Conservation (phyloP, 805 yeast genomes). For the Barnettozyma sp. region DNA sequence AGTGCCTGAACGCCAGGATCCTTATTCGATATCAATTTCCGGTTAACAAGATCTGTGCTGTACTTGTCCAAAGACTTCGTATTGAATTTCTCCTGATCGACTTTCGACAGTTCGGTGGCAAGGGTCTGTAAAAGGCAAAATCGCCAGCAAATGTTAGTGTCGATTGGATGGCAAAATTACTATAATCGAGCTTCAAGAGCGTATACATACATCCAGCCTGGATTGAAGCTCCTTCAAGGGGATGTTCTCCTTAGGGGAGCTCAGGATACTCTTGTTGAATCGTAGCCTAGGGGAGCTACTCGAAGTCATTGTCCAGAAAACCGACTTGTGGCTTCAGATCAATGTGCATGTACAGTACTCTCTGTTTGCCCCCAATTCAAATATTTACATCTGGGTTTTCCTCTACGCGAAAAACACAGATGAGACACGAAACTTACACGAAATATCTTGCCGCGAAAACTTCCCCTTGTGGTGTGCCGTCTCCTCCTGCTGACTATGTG, state of each 20-base stretch:
- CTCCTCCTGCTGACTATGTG: no score
- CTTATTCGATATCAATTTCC: slow-evolving; percentile 51
- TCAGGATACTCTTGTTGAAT: slow-evolving; percentile 43
- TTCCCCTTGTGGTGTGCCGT: no score
- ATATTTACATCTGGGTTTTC: no score
- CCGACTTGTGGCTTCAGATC: no score
- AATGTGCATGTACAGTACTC: no score
- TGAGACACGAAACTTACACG: no score
- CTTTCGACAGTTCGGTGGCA: slow-evolving; percentile 53
- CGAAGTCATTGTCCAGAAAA: slow-evolving; percentile 19
- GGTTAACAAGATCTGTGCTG: slow-evolving; percentile 46
- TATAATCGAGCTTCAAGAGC: no score
- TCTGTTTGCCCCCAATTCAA: no score
- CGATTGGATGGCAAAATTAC: no score
- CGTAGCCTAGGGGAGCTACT: slow-evolving; percentile 23
- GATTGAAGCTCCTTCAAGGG: slow-evolving; percentile 53
- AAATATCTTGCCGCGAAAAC: no score
- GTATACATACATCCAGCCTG: slow-evolving; percentile 39
- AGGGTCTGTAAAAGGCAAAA: slow-evolving; percentile 32
- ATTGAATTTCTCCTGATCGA: slow-evolving; percentile 56
- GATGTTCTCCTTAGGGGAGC: slow-evolving; percentile 51
- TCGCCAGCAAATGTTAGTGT: no score
- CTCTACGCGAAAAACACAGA: no score
- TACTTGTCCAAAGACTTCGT: slow-evolving; percentile 37
- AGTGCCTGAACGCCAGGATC: slow-evolving; percentile 66